Base-by-base conservation (phyloP, 202 grass and related monocot species). In the Zoysia matrella region DNA sequence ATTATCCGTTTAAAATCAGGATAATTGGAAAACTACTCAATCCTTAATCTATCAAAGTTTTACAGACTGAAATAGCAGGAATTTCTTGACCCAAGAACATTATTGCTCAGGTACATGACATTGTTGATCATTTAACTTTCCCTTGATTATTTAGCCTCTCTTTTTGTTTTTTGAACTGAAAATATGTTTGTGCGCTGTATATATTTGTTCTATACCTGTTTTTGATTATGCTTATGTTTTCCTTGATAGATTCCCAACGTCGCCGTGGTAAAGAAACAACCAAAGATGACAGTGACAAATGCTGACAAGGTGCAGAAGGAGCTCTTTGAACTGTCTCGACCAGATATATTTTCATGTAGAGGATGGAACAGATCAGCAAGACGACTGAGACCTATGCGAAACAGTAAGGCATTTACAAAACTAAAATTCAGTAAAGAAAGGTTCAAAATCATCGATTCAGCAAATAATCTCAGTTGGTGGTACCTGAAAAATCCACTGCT, bases 281-380 rank as follows among this genome's bases (percentile, higher is more conserved):
- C 63, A 94, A 67, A 71, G 74, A 67, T 61, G 88, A 80, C 65
- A 86, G 70, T 0, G 89, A 60, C 43, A 63, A 55, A 89, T 81
- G 63, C 45, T 79, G 82, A 72, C 36, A 75, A 13, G 87, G 16
- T 48, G 41, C 47, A 69, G 61, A 74, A 47, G 85, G 63, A 90
- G 72, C 63, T 84, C 54, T 78, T 65, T 78, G 81, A 84, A 97
- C 52, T 11, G 91, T 88, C 82, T 97, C 94, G 7, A 88, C 81
- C 39, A 97, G 84, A 84, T 86, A 94, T 75, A 94, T 81, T 85
- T 92, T 89, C 81, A 97, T 83, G 81, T 97, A 97, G 74, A 97
- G 40, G 44, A 86, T 75, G n/a, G 89, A 85, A 52, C 72, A 81
- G 67, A 94, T 68, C 79, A 97, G 74, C 47, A 94, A 67, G 71